A percentile compares a stretch with the other conserved stretches of the same genome.
Conservation (phyloP, 129 eudicot genomes). For the Silybum marianum region DNA sequence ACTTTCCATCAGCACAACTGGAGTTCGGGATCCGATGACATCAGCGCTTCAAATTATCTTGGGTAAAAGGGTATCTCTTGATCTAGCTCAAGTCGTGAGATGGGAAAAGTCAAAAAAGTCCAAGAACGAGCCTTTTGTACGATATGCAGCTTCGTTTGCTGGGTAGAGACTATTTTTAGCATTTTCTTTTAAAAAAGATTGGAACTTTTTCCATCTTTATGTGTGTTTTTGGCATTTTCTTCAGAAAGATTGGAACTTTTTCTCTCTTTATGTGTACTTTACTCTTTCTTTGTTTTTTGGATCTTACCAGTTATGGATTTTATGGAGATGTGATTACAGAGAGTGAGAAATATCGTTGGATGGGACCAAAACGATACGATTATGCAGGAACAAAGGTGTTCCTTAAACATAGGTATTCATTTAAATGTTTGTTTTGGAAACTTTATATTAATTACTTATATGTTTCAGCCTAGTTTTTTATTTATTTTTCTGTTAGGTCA, state of each 20-base stretch:
- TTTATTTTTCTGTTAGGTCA: conserved; percentile 51
- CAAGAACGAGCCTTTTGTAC: conserved; percentile 69
- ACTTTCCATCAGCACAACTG: conserved; percentile 71
- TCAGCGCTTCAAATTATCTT: conserved; percentile 94
- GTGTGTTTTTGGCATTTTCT: neutral
- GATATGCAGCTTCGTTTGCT: conserved; percentile 96
- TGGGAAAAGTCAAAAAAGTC: conserved; percentile 72
- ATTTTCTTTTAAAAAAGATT: neutral
- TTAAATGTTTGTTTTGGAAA: neutral
- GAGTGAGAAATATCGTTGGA: conserved; percentile 96
- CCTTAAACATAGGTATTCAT: conserved; percentile 73
- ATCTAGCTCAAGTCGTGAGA: conserved; percentile 93
- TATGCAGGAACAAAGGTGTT: conserved; percentile 97
- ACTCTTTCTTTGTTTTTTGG: conserved; percentile 17
- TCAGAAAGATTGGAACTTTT: neutral
- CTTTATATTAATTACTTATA: neutral
- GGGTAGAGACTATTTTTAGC: conserved; percentile 56
- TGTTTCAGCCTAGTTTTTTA: neutral
- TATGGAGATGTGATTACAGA: conserved; percentile 98
- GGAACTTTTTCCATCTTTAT: neutral
- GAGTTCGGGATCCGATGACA: conserved; percentile 89
- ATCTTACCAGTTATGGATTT: conserved; percentile 81
- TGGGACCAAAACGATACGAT: conserved; percentile 98
- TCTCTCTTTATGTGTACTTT: neutral
- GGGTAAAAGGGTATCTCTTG: conserved; percentile 84